Conservation (phyloP, 2,329 filamentous ascomycete genomes). For the Chrysosporium keratinophilum region DNA sequence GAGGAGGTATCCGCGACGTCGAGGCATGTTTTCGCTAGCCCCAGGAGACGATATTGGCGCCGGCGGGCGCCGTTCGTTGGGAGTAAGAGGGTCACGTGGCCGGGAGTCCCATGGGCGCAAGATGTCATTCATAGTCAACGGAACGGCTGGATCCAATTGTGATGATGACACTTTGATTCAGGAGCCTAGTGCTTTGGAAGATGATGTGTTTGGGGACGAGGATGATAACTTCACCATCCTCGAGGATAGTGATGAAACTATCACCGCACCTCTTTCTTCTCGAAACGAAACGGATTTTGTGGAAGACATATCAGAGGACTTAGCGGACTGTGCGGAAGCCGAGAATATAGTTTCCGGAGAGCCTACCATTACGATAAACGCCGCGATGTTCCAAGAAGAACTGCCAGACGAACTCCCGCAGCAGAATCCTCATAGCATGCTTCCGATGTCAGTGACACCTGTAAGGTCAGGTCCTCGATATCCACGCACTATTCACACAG, state of each 20-base stretch:
- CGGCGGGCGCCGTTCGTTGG: background rate
- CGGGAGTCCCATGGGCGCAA: background rate
- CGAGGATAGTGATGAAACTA: slow-evolving; percentile 12
- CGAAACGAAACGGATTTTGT: background rate
- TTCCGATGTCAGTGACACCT: slow-evolving; percentile 45
- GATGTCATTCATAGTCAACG: slow-evolving; percentile 11
- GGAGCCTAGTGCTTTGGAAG: background rate
- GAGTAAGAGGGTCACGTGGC: slow-evolving; percentile 14
- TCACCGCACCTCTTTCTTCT: slow-evolving; percentile 39
- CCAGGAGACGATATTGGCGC: background rate
- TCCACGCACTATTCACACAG: slow-evolving; percentile 56
- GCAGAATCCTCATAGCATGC: slow-evolving; percentile 17
- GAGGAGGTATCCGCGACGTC: slow-evolving; percentile 23
- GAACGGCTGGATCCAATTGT: slow-evolving; percentile 25
- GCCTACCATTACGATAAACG: slow-evolving; percentile 18
- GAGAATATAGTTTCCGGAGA: slow-evolving; percentile 43
- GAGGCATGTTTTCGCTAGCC: slow-evolving; percentile 23
- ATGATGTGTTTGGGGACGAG: background rate
- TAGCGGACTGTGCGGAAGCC: slow-evolving; percentile 36
- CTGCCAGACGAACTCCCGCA: slow-evolving; percentile 19
- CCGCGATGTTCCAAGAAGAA: slow-evolving; percentile 18
- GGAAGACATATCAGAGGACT: background rate
- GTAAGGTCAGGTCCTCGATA: slow-evolving; percentile 37
- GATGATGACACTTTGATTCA: slow-evolving; percentile 24
- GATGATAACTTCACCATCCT: slow-evolving; percentile 10